Conservation (phyloP, 78 protist species). For the Guillardia theta region DNA sequence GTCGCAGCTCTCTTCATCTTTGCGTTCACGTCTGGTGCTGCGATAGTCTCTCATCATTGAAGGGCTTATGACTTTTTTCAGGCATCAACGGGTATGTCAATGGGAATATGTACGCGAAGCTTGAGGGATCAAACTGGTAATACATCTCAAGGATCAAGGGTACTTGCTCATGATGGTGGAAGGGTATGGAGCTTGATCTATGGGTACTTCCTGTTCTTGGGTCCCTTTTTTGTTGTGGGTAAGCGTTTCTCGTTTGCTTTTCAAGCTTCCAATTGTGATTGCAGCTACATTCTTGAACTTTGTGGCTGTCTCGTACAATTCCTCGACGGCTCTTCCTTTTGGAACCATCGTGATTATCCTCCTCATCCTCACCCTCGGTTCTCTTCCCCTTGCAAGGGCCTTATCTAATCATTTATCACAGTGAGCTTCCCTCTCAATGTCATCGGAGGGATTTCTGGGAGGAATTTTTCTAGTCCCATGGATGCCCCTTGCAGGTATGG, state of each 20-base stretch:
- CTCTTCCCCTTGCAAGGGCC: not conserved
- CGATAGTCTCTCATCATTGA: not conserved
- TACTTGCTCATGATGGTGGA: too few species aligned
- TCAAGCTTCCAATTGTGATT: not conserved
- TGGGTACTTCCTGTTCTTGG: constrained; percentile 28
- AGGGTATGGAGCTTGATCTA: constrained; percentile 90
- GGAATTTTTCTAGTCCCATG: constrained; percentile 69
- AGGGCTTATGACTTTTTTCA: not conserved
- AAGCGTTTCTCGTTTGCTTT: not conserved
- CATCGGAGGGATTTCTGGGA: constrained; percentile 90
- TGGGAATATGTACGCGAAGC: constrained; percentile 60
- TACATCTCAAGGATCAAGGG: too few species aligned
- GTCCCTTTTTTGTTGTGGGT: not conserved
- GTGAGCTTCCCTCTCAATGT: constrained; percentile 86
- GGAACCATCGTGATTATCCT: constrained; percentile 75
- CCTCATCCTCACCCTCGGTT: constrained; percentile 62
- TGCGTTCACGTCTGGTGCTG: constrained; percentile 78
- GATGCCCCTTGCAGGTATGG: constrained; percentile 73
- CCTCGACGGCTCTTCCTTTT: constrained; percentile 85
- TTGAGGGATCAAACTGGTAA: constrained; percentile 79
- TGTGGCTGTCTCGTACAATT: constrained; percentile 57
- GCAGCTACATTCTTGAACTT: constrained; percentile 80
- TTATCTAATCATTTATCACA: too few species aligned
- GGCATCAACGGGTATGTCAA: not conserved
- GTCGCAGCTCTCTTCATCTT: constrained; percentile 87